A percentile compares a stretch with the other conserved stretches of the same genome.
Conservation (phyloP, 176 grass and related monocot genomes). For the Hordeum marinum region DNA sequence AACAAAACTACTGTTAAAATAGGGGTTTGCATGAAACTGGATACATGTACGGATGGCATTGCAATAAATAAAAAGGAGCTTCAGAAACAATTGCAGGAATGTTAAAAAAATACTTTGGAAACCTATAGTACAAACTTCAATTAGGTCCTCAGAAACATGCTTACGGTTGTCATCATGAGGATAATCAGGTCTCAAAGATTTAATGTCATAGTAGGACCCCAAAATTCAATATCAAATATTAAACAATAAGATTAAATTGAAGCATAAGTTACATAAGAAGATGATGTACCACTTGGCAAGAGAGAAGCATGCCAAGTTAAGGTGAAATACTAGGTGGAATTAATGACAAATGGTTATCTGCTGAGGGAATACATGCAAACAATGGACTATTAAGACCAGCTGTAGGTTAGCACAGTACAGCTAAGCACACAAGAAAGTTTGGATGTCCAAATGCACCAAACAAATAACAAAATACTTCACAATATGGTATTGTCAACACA, state of each 20-base stretch:
- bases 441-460: background rate
- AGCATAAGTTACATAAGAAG: background rate
- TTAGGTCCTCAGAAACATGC: conserved; percentile 13
- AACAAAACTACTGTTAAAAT: background rate
- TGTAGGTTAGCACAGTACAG: background rate
- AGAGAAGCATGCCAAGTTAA: background rate
- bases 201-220: conserved; percentile 21
- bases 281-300: background rate
- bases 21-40: background rate
- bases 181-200: conserved; percentile 37
- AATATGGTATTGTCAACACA: background rate
- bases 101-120: background rate
- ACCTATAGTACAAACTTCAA: background rate
- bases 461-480: background rate
- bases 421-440: background rate
- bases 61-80: background rate
- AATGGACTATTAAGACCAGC: no score
- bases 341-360: background rate
- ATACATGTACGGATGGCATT: background rate
- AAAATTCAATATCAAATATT: background rate
- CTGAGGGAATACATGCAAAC: background rate
- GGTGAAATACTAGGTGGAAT: background rate
- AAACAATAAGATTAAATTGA: background rate
- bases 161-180: conserved; percentile 25
- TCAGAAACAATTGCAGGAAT: background rate